These are phyloP conservation scores for Suillus weaverae DNA, from an alignment of 768 basidiomycete genomes.

Conservation along the genomic window DNA sequence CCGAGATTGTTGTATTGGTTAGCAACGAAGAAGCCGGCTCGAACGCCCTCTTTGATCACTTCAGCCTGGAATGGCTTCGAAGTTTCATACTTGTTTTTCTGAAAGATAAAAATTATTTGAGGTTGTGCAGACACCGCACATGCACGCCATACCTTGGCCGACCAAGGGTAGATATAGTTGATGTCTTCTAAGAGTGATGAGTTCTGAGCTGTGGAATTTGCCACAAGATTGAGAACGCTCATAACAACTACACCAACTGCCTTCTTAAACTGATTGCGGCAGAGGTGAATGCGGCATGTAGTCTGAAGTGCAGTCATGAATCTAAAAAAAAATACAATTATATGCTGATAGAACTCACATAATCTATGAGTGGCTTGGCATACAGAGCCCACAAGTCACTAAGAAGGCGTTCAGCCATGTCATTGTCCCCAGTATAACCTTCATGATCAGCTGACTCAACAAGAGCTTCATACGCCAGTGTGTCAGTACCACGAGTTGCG, in stretches of 20 bases:
- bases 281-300: background rate
- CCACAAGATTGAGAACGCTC: background rate
- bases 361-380: background rate
- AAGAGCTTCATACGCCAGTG: background rate
- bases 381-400: background rate
- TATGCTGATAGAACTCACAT: background rate
- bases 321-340: background rate
- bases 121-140: background rate
- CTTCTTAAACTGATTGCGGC: background rate
- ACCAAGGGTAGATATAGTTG: constrained; percentile 4
- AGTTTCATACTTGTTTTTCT: background rate
- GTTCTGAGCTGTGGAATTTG: background rate
- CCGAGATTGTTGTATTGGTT: background rate
- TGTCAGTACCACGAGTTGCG: background rate
- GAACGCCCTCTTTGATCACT: background rate
- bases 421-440: background rate
- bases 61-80: constrained; percentile 2
- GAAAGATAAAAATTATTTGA: background rate
- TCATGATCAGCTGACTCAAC: constrained; percentile 1
- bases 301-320: background rate
- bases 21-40: background rate
- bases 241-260: background rate
- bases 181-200: background rate
- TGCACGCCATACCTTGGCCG: background rate
- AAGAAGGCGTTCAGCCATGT: constrained; percentile 1